A percentile compares a stretch with the other conserved stretches of the same genome.
These are phyloP conservation scores for Colletotrichum coccodes DNA, from an alignment of 2,329 filamentous ascomycete species.

Conservation along the genomic window DNA sequence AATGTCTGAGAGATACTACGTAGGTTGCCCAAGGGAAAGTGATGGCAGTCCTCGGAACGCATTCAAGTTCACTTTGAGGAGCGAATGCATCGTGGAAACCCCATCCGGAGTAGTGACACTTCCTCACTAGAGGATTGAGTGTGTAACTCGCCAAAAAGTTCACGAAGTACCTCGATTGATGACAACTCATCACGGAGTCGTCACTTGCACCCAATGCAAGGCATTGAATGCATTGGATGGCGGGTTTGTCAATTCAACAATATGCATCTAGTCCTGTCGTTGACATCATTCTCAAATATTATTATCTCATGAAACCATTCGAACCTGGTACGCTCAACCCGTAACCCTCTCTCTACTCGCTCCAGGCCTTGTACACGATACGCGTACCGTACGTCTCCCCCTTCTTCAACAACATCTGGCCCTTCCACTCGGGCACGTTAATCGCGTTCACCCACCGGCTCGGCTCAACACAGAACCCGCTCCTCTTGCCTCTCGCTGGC, in stretches of 20 bases:
- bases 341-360: constrained; percentile 56
- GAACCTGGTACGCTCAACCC: neutral
- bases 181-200: too few species aligned
- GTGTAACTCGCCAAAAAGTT: too few species aligned
- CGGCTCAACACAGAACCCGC: constrained; percentile 92
- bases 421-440: constrained; percentile 83
- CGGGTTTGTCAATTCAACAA: neutral
- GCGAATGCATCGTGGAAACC: too few species aligned
- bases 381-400: constrained; percentile 84
- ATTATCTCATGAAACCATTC: neutral
- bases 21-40: too few species aligned
- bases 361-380: constrained; percentile 89
- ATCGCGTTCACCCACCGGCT: constrained; percentile 89
- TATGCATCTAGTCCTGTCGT: constrained; percentile 36
- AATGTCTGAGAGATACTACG: too few species aligned
- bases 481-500: constrained; percentile 72
- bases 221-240: too few species aligned
- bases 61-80: too few species aligned
- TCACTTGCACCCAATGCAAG: too few species aligned
- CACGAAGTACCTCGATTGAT: too few species aligned
- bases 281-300: neutral
- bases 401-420: constrained; percentile 83
- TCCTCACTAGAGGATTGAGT: too few species aligned
- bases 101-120: too few species aligned
- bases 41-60: too few species aligned